These are phyloP conservation scores for Calocybe indica DNA, from an alignment of 768 basidiomycete genomes.

Conservation along the genomic window DNA sequence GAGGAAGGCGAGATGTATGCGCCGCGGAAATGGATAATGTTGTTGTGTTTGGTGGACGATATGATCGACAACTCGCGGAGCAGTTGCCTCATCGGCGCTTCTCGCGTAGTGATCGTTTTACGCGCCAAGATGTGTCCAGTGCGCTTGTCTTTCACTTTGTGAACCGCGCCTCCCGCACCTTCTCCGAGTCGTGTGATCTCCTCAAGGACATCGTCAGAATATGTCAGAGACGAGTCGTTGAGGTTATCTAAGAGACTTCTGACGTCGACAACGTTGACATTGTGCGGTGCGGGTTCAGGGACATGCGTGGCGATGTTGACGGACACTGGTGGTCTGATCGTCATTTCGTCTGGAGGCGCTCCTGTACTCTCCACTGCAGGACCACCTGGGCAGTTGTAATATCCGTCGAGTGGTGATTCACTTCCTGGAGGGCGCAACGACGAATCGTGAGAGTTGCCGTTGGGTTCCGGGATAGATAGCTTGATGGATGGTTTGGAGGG, in stretches of 20 bases:
- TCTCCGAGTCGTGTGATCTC: conserved; percentile 80
- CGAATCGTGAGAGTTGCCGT: conserved; percentile 11
- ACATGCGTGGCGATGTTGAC: conserved; percentile 19
- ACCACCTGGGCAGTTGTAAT: conserved; percentile 34
- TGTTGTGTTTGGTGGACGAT: conserved; percentile 73
- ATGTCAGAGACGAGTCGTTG: conserved; percentile 34
- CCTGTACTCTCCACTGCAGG: conserved; percentile 21
- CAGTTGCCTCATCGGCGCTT: conserved; percentile 89
- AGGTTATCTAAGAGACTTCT: conserved; percentile 31
- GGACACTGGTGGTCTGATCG: conserved; percentile 31
- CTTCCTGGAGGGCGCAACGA: conserved; percentile 9
- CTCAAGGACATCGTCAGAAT: conserved; percentile 70
- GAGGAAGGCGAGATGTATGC: conserved; percentile 84
- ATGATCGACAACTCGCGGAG: conserved; percentile 90
- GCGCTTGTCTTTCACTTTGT: conserved; percentile 84
- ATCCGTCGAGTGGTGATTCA: conserved; percentile 26
- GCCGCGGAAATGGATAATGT: conserved; percentile 90
- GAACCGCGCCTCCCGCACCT: conserved; percentile 94
- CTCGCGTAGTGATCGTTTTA: conserved; percentile 89
- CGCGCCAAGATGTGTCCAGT: conserved; percentile 82
- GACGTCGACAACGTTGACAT: conserved; percentile 32
- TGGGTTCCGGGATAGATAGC: conserved; percentile 21
- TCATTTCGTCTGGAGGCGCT: conserved; percentile 30
- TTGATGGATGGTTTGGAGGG: conserved; percentile 25
- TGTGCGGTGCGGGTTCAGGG: conserved; percentile 19